Evolutionary conservation across 768 basidiomycete species (phyloP), one percentile per base, ranked within the genome.

Genomic region (Solioccasus polychromus): DNA sequence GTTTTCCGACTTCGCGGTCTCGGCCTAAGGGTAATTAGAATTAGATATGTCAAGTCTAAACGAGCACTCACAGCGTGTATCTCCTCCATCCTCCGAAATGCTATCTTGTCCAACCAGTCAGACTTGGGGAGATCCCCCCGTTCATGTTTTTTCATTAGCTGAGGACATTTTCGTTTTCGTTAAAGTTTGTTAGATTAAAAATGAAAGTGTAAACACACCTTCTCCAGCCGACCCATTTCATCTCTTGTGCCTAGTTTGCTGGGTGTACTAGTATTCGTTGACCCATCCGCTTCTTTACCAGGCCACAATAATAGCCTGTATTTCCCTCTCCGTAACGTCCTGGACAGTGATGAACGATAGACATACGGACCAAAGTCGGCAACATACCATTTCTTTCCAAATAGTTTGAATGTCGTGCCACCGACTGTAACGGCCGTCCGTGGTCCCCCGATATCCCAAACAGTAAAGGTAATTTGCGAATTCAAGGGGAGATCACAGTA

Each of bases 141-240:
- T 58, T 97, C 93, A 57, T 94, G 93, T 65, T 96, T 96, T 74
- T 97, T 96, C 42, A 99, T 88, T 15, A 88, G 75, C 85, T 89
- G 44, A 26, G 45, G 44, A n/a, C 10, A 30, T 34, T 4, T 18
- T 5, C 10, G 9, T 20, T 17, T 15, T 41, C 22, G 20, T 41
- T 28, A 29, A 18, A 42, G 20, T 19, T 30, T 15, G 8, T 7
- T 10, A 14, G 7, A 39, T 19, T 8, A 18, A 29, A 3, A n/a
- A n/a, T n/a, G 17, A 15, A 19, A 28, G 26, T 6, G 19, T 26
- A 35, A 70, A 23, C 70, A 23, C 35, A 88, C 92, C 79, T 92
- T 92, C 66, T 98, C 94, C 37, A 99, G 66, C 35, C 94, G 73
- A 4, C 93, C 96, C 90, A 95, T 93, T 66, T 98, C 96, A 59